phyloP scores from a whole-genome alignment of 306 rosid species.

The Malus sylvestris region DNA sequence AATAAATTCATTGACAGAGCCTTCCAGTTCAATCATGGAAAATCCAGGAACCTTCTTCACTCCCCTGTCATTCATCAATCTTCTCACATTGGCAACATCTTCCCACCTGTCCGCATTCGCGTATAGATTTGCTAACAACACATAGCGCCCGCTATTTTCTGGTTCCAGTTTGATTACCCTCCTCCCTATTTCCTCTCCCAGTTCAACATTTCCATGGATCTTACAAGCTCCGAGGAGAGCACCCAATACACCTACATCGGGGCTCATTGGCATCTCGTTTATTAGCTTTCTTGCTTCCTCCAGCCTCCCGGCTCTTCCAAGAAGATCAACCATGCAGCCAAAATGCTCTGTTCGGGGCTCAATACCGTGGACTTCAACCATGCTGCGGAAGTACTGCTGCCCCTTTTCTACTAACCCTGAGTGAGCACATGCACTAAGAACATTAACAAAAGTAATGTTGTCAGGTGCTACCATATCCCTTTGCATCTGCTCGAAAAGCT shows the following conservation, averaged over 20 bases:
- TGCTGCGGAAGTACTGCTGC: slow-evolving; percentile 24
- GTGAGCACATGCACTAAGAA: slow-evolving; percentile 59
- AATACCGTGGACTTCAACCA: slow-evolving; percentile 32
- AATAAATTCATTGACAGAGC: slow-evolving; percentile 44
- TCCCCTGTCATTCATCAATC: slow-evolving; percentile 48
- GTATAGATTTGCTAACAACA: slow-evolving; percentile 47
- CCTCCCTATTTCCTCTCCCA: slow-evolving; percentile 49
- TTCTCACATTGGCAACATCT: slow-evolving; percentile 46
- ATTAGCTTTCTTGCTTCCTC: slow-evolving; percentile 44
- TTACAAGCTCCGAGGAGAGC: slow-evolving; percentile 75
- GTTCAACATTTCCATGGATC: slow-evolving; percentile 43
- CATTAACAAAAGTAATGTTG: slow-evolving; percentile 46
- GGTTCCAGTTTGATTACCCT: slow-evolving; percentile 56
- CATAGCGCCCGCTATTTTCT: slow-evolving; percentile 55
- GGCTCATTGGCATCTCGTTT: slow-evolving; percentile 44
- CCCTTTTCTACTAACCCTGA: slow-evolving; percentile 52
- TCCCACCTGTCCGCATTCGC: slow-evolving; percentile 60
- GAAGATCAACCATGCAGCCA: slow-evolving; percentile 62
- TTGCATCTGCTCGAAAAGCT: slow-evolving; percentile 47
- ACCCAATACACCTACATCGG: slow-evolving; percentile 49
- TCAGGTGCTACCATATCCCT: slow-evolving; percentile 35
- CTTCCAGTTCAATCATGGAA: slow-evolving; percentile 55
- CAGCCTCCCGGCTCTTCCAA: slow-evolving; percentile 50
- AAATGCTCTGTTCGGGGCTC: slow-evolving; percentile 48
- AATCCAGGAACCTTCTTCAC: slow-evolving; percentile 60